A percentile compares a stretch with the other conserved stretches of the same genome.
Evolutionary conservation across 208 protist species (phyloP).

Genomic region (Acanthamoeba divionensis): DNA sequence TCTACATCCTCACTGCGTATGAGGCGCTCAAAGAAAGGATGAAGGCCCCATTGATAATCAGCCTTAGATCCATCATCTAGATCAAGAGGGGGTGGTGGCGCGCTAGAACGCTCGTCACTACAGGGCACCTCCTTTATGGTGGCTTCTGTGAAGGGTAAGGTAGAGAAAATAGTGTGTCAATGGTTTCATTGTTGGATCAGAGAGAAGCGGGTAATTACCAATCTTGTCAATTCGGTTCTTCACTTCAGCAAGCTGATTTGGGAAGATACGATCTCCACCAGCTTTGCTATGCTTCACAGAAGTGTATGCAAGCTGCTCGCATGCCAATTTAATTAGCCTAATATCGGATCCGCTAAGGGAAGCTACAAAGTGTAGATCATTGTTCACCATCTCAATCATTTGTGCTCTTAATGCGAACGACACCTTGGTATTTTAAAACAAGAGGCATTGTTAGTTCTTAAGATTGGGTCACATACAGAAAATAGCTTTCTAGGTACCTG

Average conservation of each 20-base stretch:
- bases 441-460: too few relatives aligned
- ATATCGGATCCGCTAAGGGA: constrained; percentile 24
- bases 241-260: constrained; percentile 25
- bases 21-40: constrained; percentile 65
- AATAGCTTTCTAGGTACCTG: too few relatives aligned
- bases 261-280: background rate
- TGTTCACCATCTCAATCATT: background rate
- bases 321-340: constrained; percentile 54
- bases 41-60: constrained; percentile 45
- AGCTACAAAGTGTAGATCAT: background rate
- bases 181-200: background rate
- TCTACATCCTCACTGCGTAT: constrained; percentile 59
- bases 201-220: background rate
- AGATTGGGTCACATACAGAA: too few relatives aligned
- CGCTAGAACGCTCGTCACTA: background rate
- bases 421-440: too few relatives aligned
- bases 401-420: background rate
- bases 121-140: background rate
- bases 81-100: background rate
- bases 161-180: background rate
- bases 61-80: constrained; percentile 27
- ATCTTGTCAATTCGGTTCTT: constrained; percentile 19
- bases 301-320: constrained; percentile 52
- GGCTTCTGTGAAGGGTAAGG: background rate
- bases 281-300: constrained; percentile 46